Evolutionary conservation across 176 grass and related monocot species (phyloP).

Genomic region (Thalia dealbata): DNA sequence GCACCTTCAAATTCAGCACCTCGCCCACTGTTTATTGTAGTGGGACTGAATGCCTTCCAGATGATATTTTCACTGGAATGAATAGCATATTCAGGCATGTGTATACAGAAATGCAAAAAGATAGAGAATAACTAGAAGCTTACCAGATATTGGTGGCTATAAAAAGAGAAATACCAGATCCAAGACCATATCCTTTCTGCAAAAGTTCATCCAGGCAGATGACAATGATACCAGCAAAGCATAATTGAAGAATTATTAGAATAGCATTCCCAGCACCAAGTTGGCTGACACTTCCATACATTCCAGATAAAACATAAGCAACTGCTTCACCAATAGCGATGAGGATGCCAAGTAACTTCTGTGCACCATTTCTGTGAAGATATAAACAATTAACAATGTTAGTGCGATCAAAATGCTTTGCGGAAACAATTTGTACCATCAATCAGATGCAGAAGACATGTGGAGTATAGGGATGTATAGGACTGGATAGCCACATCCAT

Average conservation of each 20-base stretch:
- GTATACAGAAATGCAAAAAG: too few species aligned
- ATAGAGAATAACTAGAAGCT: too few species aligned
- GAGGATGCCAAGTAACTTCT: conserved; percentile 71
- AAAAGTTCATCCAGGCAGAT: conserved; percentile 61
- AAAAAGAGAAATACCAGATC: neutral
- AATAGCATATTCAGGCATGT: neutral
- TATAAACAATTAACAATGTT: neutral
- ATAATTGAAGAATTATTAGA: conserved; percentile 90
- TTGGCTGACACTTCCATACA: conserved; percentile 31
- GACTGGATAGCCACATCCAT: conserved; percentile 12
- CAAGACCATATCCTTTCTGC: conserved; percentile 82
- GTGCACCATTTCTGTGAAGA: conserved; percentile 53
- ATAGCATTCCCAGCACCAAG: conserved; percentile 85
- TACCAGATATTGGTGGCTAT: conserved; percentile 72
- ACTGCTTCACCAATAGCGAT: conserved; percentile 76
- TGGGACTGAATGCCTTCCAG: conserved; percentile 95
- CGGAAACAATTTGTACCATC: neutral
- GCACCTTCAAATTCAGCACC: too few species aligned
- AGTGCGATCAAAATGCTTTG: neutral
- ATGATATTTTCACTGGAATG: conserved; percentile 77
- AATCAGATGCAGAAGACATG: neutral
- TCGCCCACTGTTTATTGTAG: conserved; percentile 31
- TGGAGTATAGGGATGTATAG: neutral
- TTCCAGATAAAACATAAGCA: conserved; percentile 60
- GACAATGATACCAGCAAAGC: conserved; percentile 91